Base-by-base conservation (phyloP, 441 rosid species). In the Adansonia madagascariensis region DNA sequence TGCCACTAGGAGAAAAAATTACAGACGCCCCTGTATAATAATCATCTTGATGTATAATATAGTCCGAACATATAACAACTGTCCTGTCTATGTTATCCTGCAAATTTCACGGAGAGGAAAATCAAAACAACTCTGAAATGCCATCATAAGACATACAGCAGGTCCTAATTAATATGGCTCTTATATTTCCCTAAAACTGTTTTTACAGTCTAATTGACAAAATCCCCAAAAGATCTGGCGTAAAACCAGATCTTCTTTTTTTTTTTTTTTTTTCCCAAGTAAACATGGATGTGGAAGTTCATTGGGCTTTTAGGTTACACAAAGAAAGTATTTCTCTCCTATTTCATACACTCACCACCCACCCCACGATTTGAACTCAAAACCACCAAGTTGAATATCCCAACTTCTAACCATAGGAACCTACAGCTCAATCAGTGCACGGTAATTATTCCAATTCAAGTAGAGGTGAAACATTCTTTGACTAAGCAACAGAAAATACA, bases 51-150 rank as follows among this genome's bases (percentile, higher is more conserved):
- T 86, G 87, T 31, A 83, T 68, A 76, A 88, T 85, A 84, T 89
- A 96, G 83, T 96, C 98, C 46, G 96, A 84, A 72, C 11, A 73
- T 73, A 91, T 71, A 68, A 78, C 73, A 78, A 91, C 89, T 43
- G 75, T 69, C 83, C 75, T 77, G 80, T 85, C 75, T 71, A 76
- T 59, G 63, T 79, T 85, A 80, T 84, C 90, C 99, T 95, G 92
- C 75, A 79, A 82, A 81, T 75, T 77, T 82, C 75, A 82, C 57
- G 80, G 56, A 61, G 70, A 61, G 57, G 49, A 73, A 4, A 73
- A 46, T 46, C 41, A 60, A 53, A 77, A 57, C 75, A 80, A 41
- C 47, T 43, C 39, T 65, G 46, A 59, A 73, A 68, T 77, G 67
- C 66, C 44, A 73, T 72, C 61, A 68, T 43, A 74, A 35, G 41